Evolutionary conservation across 2,329 filamentous ascomycete genomes (phyloP), one percentile per base, ranked within the genome.

Genomic region (Beauveria sp.): DNA sequence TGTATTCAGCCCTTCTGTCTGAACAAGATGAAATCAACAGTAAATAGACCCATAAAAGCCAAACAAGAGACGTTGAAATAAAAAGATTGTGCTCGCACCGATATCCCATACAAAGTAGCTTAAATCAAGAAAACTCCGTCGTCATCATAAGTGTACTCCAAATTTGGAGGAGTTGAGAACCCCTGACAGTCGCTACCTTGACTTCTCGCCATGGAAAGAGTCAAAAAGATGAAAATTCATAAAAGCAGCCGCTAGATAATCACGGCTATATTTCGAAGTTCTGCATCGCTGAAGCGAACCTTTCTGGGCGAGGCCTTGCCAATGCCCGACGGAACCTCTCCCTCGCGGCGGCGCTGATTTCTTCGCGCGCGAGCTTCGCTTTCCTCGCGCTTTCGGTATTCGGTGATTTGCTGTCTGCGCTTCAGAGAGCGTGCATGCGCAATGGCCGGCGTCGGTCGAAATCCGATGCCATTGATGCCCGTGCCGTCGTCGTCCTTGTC

Each of bases 381-480:
- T 67, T 84, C 83, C 66, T 87, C 84, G 24, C 85, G 77, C 66
- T 80, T 84, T 64, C 76, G 79, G 69, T 87, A 88, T 51, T 85
- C 84, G 10, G 79, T 80, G 67, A 88, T 78, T 70, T 88, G 85
- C 70, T 84, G 80, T 61, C 77, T 78, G 46, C 85, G 77, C 68
- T 81, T 84, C 71, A 82, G 76, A 2, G 79, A 75, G 20, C 85
- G 78, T 5, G 80, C 79, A 61, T 84, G 79, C 7, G 84, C 84
- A 50, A 86, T 76, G 22, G 83, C 84, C 6, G 84, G 77, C 0
- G 84, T 87, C 2, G 85, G 85, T 66, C 80, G 84, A 73, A 88
- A 88, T 0, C 85, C 85, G 63, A 88, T 84, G 5, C 85, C 85
- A 69, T 88, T 87, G 67, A 88, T 84, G 24, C 85, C 85, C 3